Evolutionary conservation across 2,329 filamentous ascomycete species (phyloP).

Genomic region (Epicoccum nigrum): DNA sequence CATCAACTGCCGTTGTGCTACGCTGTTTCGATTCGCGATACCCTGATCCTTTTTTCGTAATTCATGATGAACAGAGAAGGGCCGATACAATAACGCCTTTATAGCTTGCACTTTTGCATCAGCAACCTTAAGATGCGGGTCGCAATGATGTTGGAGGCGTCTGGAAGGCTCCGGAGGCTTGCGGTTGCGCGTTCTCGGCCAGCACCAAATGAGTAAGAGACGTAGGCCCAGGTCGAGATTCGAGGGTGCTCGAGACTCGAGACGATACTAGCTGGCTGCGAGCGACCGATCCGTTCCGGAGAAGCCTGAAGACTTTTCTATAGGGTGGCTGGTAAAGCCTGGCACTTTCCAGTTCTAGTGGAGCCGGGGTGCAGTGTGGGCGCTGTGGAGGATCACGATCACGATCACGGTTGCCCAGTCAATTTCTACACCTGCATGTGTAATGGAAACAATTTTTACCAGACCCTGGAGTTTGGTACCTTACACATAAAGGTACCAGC

Average conservation of each 20-base stretch:
- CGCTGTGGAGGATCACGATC: constrained; percentile 10
- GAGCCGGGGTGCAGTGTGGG: constrained; percentile 7
- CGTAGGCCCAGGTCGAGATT: constrained; percentile 1
- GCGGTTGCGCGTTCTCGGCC: not conserved
- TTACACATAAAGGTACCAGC: constrained; percentile 4
- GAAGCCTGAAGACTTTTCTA: constrained; percentile 3
- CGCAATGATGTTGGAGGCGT: constrained; percentile 16
- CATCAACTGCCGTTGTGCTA: constrained; percentile 2
- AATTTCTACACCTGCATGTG: not conserved
- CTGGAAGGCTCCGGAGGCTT: constrained; percentile 4
- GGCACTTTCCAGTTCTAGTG: not conserved
- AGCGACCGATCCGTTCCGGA: constrained; percentile 1
- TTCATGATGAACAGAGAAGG: constrained; percentile 13
- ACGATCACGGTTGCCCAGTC: constrained; percentile 4
- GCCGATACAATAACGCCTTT: constrained; percentile 7
- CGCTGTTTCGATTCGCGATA: not conserved
- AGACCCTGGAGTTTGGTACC: not conserved
- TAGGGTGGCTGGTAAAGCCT: constrained; percentile 3
- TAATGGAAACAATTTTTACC: not conserved
- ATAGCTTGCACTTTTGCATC: constrained; percentile 8
- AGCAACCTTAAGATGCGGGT: not conserved
- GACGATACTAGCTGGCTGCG: not conserved
- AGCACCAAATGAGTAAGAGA: not conserved
- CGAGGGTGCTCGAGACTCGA: not conserved
- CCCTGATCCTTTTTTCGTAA: not conserved